Conservation (phyloP, 768 basidiomycete genomes). For the Hysterangium stoloniferum region DNA sequence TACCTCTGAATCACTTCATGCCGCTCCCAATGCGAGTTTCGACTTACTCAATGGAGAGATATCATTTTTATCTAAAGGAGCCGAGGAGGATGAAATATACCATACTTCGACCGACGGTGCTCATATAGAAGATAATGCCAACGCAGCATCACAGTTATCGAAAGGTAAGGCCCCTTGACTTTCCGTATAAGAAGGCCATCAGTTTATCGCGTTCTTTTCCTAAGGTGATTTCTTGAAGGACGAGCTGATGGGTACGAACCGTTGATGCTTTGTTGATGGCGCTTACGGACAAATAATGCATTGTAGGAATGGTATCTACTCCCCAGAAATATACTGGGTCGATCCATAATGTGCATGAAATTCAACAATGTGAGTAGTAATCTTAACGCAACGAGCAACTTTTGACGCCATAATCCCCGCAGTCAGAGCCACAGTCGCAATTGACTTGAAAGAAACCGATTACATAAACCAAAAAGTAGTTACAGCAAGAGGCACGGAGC, state of each 20-base stretch:
- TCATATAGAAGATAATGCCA: neutral
- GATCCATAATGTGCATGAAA: neutral
- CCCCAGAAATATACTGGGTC: neutral
- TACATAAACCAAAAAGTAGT: neutral
- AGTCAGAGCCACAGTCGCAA: neutral
- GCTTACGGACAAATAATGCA: too few relatives aligned
- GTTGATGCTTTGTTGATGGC: too few relatives aligned
- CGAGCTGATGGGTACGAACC: too few relatives aligned
- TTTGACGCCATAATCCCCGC: neutral
- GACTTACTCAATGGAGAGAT: slow-evolving; percentile 9
- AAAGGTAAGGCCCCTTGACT: neutral
- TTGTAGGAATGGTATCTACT: neutral
- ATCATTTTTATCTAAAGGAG: neutral
- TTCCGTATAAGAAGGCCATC: neutral
- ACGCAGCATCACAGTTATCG: neutral
- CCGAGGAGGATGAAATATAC: neutral
- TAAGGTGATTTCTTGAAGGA: too few relatives aligned
- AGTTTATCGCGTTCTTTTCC: neutral
- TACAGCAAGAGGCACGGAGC: neutral
- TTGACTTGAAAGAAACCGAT: neutral
- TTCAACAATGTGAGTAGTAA: neutral
- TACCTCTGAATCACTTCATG: neutral
- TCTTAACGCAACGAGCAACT: too few relatives aligned
- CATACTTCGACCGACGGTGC: neutral
- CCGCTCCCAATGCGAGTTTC: slow-evolving; percentile 4